A percentile compares a stretch with the other conserved stretches of the same genome.
Conservation (phyloP, 768 basidiomycete species). For the Ramaria rubella region DNA sequence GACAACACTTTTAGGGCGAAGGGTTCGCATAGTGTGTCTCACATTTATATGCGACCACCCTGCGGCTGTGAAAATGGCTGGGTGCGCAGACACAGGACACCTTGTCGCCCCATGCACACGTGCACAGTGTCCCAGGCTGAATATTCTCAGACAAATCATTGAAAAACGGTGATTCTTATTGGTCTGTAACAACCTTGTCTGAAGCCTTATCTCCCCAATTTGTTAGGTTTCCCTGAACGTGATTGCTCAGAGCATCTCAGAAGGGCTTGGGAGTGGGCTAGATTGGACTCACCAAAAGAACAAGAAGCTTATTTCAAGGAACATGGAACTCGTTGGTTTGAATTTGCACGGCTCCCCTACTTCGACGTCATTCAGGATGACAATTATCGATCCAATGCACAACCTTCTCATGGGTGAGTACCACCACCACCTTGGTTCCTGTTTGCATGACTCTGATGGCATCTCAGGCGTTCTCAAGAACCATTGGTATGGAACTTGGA, state of each 20-base stretch:
- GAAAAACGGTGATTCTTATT: constrained; percentile 14
- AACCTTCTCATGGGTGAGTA: constrained; percentile 26
- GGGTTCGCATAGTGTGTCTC: constrained; percentile 26
- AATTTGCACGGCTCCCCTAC: constrained; percentile 25
- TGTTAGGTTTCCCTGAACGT: background rate
- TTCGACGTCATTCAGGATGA: constrained; percentile 23
- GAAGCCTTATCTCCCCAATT: background rate
- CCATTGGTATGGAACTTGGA: constrained; percentile 13
- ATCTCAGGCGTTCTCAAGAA: constrained; percentile 13
- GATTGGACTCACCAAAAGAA: constrained; percentile 1
- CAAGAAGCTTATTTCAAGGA: constrained; percentile 15
- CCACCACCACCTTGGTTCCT: background rate
- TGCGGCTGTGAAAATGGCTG: constrained; percentile 30
- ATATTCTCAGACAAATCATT: constrained; percentile 22
- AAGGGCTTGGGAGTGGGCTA: constrained; percentile 10
- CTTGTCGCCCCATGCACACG: constrained; percentile 27
- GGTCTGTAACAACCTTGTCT: background rate
- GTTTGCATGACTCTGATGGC: background rate
- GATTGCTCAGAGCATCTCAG: constrained; percentile 5
- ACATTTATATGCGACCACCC: constrained; percentile 34
- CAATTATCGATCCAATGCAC: constrained; percentile 30
- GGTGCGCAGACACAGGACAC: constrained; percentile 27
- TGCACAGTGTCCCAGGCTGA: constrained; percentile 27
- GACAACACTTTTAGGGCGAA: constrained; percentile 14
- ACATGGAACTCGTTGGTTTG: constrained; percentile 19